Base-by-base conservation (phyloP, 2,329 filamentous ascomycete genomes). In the Parastagonospora avenae region DNA sequence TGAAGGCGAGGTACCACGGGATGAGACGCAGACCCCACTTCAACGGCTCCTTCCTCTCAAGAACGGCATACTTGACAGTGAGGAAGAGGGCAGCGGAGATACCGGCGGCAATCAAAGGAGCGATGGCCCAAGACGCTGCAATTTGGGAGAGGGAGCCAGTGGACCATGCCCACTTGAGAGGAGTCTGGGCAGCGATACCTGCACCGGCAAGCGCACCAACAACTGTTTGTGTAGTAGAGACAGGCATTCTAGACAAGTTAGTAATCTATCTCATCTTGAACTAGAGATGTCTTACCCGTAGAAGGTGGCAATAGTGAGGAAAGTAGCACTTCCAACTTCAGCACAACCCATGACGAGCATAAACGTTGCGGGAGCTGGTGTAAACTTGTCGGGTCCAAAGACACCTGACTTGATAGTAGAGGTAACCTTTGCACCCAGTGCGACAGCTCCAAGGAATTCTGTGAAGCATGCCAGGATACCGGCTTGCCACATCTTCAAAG, bases 351-450 rank as follows among this genome's bases (percentile, higher is more conserved):
- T 82, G 15, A 78, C 81, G 4, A 85, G 72, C 80, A 85, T 83
- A 19, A 84, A 77, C 9, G 83, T 67, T 10, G 72, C 75, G 2
- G 83, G 80, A 32, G 76, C 70, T 0, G 74, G 67, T 0, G 70
- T 54, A 63, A 83, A 85, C 31, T 74, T 69, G 0, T 59, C 48
- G 15, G 75, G 75, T 46, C 76, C 73, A 59, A 86, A 79, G 44
- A 85, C 76, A 55, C 82, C 81, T 60, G 79, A 85, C 48, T 81
- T 79, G 66, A 85, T 85, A 8, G 83, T 85, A 50, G 82, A 80
- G 24, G 83, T 80, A 4, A 84, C 82, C 48, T 82, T 75, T 12
- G 75, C 64, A 41, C 80, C 80, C 42, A 81, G 70, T 43, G 75
- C 76, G 8, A 81, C 74, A 4, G 79, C 79, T 46, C 79, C 79